Percentiles rank a stretch among this genome's conserved stretches.
These are phyloP conservation scores for Penicillium silybi DNA, from an alignment of 495 filamentous ascomycete genomes.

Conservation along the genomic window DNA sequence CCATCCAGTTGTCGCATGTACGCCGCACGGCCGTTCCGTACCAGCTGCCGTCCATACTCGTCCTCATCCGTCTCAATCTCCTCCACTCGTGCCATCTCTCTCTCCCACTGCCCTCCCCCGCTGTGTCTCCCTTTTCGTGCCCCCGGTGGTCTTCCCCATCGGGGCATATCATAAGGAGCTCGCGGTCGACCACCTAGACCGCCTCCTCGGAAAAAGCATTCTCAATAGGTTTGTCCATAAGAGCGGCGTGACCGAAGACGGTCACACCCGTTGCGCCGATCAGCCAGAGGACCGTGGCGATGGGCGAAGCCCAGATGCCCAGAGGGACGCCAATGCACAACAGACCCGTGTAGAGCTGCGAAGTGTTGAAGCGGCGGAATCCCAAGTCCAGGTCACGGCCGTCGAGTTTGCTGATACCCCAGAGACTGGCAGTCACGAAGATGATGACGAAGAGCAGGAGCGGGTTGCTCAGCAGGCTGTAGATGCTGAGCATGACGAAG, in stretches of 20 bases:
- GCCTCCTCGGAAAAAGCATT: constrained; percentile 99
- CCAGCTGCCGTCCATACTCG: constrained; percentile 54
- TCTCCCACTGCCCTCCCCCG: constrained; percentile 54
- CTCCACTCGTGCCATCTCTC: constrained; percentile 53
- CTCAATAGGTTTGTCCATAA: constrained; percentile 99
- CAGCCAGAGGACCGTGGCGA: constrained; percentile 83
- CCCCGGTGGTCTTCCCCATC: constrained; percentile 98
- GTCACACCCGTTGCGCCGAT: constrained; percentile 89
- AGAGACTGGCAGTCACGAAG: constrained; percentile 79
- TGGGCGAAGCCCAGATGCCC: constrained; percentile 74
- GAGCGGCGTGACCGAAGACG: constrained; percentile 89
- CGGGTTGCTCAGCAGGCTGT: constrained; percentile 83
- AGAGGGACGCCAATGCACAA: constrained; percentile 78
- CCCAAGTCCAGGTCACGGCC: constrained; percentile 87
- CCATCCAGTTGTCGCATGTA: constrained; percentile 28
- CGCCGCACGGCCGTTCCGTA: constrained; percentile 22
- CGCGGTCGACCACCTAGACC: constrained; percentile 99
- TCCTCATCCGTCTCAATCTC: constrained; percentile 65
- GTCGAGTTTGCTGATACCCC: constrained; percentile 79
- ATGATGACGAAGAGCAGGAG: constrained; percentile 86
- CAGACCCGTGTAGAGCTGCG: constrained; percentile 89
- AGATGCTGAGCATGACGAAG: constrained; percentile 92
- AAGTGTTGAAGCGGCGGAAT: constrained; percentile 75
- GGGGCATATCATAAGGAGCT: constrained; percentile 93
- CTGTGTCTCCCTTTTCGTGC: constrained; percentile 59